A percentile compares a stretch with the other conserved stretches of the same genome.
These are phyloP conservation scores for Candida ulmi DNA, from an alignment of 805 yeast genomes.

Conservation along the genomic window DNA sequence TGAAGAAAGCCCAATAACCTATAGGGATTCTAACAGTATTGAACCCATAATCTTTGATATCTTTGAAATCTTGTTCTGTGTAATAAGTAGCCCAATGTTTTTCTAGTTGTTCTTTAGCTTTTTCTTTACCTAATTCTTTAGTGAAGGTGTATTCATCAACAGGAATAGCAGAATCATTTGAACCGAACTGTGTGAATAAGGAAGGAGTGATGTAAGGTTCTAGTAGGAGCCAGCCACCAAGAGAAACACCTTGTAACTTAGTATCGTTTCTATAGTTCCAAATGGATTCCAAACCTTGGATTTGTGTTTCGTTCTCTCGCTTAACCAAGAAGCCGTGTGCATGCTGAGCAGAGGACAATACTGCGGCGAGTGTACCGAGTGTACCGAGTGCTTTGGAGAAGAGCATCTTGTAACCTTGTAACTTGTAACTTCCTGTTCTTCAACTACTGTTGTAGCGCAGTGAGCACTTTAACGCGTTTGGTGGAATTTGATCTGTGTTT, in stretches of 20 bases:
- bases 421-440: too few species aligned
- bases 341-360: too few species aligned
- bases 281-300: neutral
- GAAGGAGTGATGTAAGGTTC: conserved; percentile 88
- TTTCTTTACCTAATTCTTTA: conserved; percentile 52
- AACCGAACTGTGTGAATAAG: conserved; percentile 48
- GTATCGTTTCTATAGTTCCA: conserved; percentile 15
- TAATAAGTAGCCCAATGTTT: conserved; percentile 78
- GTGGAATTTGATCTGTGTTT: too few species aligned
- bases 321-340: neutral
- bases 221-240: conserved; percentile 88
- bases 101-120: conserved; percentile 45
- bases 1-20: conserved; percentile 88
- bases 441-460: too few species aligned
- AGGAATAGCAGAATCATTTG: conserved; percentile 42
- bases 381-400: too few species aligned
- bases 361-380: too few species aligned
- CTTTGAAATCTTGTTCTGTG: conserved; percentile 63
- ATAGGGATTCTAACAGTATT: conserved; percentile 87
- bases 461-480: too few species aligned
- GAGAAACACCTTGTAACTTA: conserved; percentile 56
- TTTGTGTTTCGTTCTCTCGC: neutral
- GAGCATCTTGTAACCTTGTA: too few species aligned
- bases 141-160: conserved; percentile 79
- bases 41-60: conserved; percentile 58